Conservation (phyloP, 1,284 basidiomycete genomes). For the Tylopilus orsonianus region DNA sequence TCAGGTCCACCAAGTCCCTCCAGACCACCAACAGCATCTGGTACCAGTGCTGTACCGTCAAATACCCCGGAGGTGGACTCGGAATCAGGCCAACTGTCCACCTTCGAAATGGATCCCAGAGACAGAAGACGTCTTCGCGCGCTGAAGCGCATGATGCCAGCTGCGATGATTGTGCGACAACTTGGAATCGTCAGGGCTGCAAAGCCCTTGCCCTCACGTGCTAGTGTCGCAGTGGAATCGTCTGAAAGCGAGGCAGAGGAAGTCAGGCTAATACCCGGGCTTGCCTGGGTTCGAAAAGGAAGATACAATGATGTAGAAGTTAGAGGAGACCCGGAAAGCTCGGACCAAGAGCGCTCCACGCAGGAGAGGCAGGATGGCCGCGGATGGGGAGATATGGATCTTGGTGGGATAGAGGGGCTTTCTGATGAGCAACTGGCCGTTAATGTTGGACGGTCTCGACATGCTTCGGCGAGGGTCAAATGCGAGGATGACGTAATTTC, state of each 20-base stretch:
- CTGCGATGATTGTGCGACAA: slow-evolving; percentile 39
- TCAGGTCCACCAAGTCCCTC: slow-evolving; percentile 21
- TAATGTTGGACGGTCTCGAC: slow-evolving; percentile 9
- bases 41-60: slow-evolving; percentile 19
- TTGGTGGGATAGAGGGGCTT: slow-evolving; percentile 3
- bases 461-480: slow-evolving; percentile 2
- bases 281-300: slow-evolving; percentile 40
- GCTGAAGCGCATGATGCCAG: slow-evolving; percentile 46
- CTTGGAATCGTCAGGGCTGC: slow-evolving; percentile 19
- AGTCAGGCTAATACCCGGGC: slow-evolving; percentile 42
- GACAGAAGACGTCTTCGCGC: slow-evolving; percentile 36
- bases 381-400: background rate
- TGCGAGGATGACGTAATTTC: slow-evolving; percentile 23
- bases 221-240: slow-evolving; percentile 14
- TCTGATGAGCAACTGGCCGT: slow-evolving; percentile 19
- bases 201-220: slow-evolving; percentile 11
- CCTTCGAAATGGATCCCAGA: slow-evolving; percentile 24
- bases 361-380: slow-evolving; percentile 1
- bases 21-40: slow-evolving; percentile 20
- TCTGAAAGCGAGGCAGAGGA: slow-evolving; percentile 36
- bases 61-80: slow-evolving; percentile 21
- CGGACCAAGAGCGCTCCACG: slow-evolving; percentile 33
- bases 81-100: slow-evolving; percentile 13
- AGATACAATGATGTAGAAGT: slow-evolving; percentile 34
- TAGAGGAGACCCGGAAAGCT: slow-evolving; percentile 52